Evolutionary conservation across 257 asterid species (phyloP), one percentile per base, ranked within the genome.

Genomic region (Nicotiana benthamiana): DNA sequence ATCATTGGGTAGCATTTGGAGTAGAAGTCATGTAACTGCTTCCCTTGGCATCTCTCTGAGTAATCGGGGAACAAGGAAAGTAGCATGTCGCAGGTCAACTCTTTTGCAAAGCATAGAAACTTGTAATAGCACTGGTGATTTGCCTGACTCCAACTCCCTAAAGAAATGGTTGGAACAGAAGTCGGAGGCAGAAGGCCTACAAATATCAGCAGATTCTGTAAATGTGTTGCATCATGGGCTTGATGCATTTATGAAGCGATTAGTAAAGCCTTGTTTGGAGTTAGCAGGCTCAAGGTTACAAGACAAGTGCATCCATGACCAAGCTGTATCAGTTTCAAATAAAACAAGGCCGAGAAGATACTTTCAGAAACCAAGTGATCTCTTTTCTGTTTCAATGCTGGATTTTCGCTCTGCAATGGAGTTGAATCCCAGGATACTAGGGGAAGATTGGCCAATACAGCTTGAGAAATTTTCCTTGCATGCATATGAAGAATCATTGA

Each of bases 201-300:
- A 75, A 6, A 75, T 87, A 64, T 83, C 95, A 18, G 62, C 86
- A 6, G 91, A 89, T 85, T 86, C 91, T 32, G 84, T 75, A 32
- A 88, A 91, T 83, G 76, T 91, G 86, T 67, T 93, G 77, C 89
- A 91, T 75, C 88, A 85, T 53, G 97, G 93, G 27, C 79, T 93
- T 54, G 94, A 91, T 81, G 85, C 82, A 32, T 89, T 82, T 77
- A 6, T 92, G 83, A 91, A 88, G 86, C 85, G 91, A 82, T 86
- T 93, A 77, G 80, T 93, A 28, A 86, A 87, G 68, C 91, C 97
- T 18, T 88, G 93, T 76, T 53, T 93, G 67, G 84, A 86, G 30
- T 83, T 93, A 51, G 89, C 91, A 57, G 83, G 88, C 53, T 80
- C 92, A 24, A 85, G 88, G 84, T 83, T 87, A 20, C 86, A 83